These are phyloP conservation scores for Nicotiana tabacum DNA, from an alignment of 257 asterid species.

Conservation along the genomic window DNA sequence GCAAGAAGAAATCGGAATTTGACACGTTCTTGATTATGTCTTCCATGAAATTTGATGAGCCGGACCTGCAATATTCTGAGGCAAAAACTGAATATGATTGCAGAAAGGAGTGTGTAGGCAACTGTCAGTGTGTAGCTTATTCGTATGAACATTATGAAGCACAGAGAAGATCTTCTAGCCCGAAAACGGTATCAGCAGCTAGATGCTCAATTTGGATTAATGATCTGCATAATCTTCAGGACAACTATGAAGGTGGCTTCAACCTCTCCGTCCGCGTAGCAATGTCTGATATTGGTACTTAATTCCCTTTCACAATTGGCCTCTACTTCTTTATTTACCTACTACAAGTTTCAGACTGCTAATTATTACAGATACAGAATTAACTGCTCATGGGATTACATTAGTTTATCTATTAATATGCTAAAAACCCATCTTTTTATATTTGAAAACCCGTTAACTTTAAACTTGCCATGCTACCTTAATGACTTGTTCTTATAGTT, in stretches of 20 bases:
- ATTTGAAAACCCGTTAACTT: too few species aligned
- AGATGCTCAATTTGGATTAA: slow-evolving; percentile 19
- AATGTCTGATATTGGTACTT: slow-evolving; percentile 16
- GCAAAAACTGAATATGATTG: slow-evolving; percentile 12
- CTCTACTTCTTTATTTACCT: neutral
- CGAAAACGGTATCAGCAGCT: neutral
- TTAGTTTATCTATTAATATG: too few species aligned
- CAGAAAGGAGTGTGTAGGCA: slow-evolving; percentile 11
- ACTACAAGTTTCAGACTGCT: too few species aligned
- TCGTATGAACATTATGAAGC: neutral
- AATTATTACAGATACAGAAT: too few species aligned
- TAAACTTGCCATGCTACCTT: too few species aligned
- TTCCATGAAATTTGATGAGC: neutral
- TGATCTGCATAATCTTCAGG: slow-evolving; percentile 24
- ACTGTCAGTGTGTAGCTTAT: slow-evolving; percentile 19
- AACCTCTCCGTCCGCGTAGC: slow-evolving; percentile 16
- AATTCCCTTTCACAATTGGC: neutral
- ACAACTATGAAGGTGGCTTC: neutral
- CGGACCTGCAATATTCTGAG: neutral
- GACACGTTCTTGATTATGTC: slow-evolving; percentile 4
- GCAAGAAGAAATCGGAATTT: neutral
- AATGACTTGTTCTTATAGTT: too few species aligned
- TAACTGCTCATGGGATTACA: too few species aligned
- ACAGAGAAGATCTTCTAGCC: neutral
- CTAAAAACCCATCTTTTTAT: too few species aligned